Conservation (phyloP, 2,329 filamentous ascomycete species). For the Claviceps sp. region DNA sequence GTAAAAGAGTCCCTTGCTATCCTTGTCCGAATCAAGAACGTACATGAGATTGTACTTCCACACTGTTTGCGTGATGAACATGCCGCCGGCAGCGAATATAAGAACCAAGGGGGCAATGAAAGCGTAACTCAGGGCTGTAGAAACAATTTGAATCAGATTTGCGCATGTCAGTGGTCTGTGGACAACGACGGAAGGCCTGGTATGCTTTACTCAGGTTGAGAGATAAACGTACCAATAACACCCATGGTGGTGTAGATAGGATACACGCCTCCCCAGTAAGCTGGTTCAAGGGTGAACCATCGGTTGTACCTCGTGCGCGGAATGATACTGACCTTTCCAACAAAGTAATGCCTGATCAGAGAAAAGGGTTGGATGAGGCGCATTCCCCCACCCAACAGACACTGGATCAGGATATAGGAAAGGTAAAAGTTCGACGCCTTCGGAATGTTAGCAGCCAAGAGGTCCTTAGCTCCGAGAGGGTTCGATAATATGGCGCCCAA, state of each 20-base stretch:
- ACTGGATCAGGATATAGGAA: constrained; percentile 85
- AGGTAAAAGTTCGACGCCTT: constrained; percentile 89
- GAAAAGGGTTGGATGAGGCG: constrained; percentile 60
- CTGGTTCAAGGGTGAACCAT: constrained; percentile 59
- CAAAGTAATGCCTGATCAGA: constrained; percentile 39
- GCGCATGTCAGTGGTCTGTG: not conserved
- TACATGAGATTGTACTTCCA: constrained; percentile 88
- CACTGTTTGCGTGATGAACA: constrained; percentile 72
- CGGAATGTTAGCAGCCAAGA: constrained; percentile 65
- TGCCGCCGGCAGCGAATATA: constrained; percentile 65
- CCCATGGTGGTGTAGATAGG: constrained; percentile 72
- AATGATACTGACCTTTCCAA: constrained; percentile 62
- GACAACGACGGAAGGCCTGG: not conserved
- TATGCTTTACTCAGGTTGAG: not conserved
- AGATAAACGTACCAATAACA: constrained; percentile 52
- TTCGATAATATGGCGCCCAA: constrained; percentile 47
- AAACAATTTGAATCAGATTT: not conserved
- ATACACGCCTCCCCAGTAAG: constrained; percentile 75
- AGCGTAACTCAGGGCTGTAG: constrained; percentile 65
- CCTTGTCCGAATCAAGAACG: constrained; percentile 67
- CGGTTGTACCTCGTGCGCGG: constrained; percentile 69
- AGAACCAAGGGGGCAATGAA: constrained; percentile 78
- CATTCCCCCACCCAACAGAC: constrained; percentile 62
- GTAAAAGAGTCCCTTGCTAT: constrained; percentile 81
- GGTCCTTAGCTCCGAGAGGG: constrained; percentile 44